phyloP scores from a whole-genome alignment of 2,329 filamentous ascomycete species.

The Ascochyta rabiei region DNA sequence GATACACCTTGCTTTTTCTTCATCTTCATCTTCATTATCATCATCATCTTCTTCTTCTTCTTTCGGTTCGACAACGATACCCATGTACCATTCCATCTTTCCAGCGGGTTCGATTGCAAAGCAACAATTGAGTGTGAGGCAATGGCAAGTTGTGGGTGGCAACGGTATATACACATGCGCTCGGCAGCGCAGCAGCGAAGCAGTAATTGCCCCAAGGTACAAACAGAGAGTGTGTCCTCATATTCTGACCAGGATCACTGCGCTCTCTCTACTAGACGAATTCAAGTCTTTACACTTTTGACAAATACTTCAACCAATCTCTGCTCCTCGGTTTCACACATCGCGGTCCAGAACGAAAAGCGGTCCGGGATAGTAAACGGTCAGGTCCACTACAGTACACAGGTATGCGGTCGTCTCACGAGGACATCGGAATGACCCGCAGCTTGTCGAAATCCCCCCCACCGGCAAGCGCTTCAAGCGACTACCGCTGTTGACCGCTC shows the following conservation, averaged over 20 bases:
- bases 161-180: slow-evolving; percentile 22
- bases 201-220: slow-evolving; percentile 26
- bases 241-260: slow-evolving; percentile 7
- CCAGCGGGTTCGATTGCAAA: slow-evolving; percentile 33
- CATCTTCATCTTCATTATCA: slow-evolving; percentile 28
- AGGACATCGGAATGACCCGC: background rate
- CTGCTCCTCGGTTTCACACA: background rate
- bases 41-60: slow-evolving; percentile 28
- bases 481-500: slow-evolving; percentile 9
- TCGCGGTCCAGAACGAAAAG: background rate
- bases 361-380: background rate
- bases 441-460: background rate
- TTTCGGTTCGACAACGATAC: slow-evolving; percentile 45
- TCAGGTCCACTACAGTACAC: background rate
- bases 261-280: slow-evolving; percentile 1
- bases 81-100: slow-evolving; percentile 42
- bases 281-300: slow-evolving; percentile 9
- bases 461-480: slow-evolving; percentile 3
- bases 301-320: background rate
- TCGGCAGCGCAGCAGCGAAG: slow-evolving; percentile 19
- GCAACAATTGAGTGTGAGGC: slow-evolving; percentile 30
- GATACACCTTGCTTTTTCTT: slow-evolving; percentile 25
- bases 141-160: slow-evolving; percentile 20
- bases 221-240: slow-evolving; percentile 14
- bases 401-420: background rate